These are phyloP conservation scores for Euphrasia arctica DNA, from an alignment of 305 asterid genomes.

Conservation along the genomic window DNA sequence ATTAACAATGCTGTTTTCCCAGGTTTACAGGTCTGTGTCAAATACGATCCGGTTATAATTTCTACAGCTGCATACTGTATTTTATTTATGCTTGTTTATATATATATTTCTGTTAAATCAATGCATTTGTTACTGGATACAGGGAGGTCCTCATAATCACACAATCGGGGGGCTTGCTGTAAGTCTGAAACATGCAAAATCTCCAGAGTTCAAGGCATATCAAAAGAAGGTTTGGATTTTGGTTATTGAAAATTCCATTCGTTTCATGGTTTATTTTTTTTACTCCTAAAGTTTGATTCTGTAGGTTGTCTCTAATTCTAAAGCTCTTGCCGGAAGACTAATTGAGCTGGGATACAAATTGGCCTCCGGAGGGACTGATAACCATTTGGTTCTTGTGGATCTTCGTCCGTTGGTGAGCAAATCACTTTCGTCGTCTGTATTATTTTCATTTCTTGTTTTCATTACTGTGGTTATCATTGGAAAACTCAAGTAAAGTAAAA, in stretches of 20 bases:
- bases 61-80: conserved; percentile 1
- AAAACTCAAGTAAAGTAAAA: too few species aligned
- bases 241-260: background rate
- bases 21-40: conserved; percentile 76
- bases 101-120: background rate
- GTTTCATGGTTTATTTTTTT: conserved; percentile 15
- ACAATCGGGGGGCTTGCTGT: conserved; percentile 94
- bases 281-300: conserved; percentile 21
- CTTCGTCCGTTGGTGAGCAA: conserved; percentile 78
- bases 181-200: conserved; percentile 77
- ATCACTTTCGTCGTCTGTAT: background rate
- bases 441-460: too few species aligned
- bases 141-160: conserved; percentile 99
- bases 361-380: conserved; percentile 96
- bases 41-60: background rate
- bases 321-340: conserved; percentile 83
- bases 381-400: conserved; percentile 97
- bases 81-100: background rate
- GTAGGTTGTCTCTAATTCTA: conserved; percentile 82
- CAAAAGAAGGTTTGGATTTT: conserved; percentile 57
- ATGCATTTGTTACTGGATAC: conserved; percentile 17
- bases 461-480: background rate
- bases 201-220: conserved; percentile 73
- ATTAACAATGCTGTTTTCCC: conserved; percentile 95
- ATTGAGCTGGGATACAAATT: conserved; percentile 78